A percentile compares a stretch with the other conserved stretches of the same genome.
phyloP scores from a whole-genome alignment of 2,329 filamentous ascomycete species.

The Cercospora sojina region DNA sequence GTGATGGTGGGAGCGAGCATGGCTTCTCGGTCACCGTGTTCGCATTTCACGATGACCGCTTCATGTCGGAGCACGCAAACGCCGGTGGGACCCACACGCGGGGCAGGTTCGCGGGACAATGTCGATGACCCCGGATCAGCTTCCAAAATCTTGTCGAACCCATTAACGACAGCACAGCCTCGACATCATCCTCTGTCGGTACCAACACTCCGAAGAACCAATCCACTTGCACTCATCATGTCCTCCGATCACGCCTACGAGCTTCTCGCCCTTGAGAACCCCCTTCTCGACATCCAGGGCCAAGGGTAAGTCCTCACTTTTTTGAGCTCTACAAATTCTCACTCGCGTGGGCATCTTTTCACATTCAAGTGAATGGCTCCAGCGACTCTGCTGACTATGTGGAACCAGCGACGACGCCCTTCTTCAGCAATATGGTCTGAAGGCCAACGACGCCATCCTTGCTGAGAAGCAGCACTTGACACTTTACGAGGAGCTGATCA shows the following conservation, averaged over 20 bases:
- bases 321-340: neutral
- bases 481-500: constrained; percentile 90
- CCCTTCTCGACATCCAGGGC: constrained; percentile 95
- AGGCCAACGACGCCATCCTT: constrained; percentile 96
- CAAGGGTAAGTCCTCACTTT: constrained; percentile 52
- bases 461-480: constrained; percentile 86
- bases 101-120: constrained; percentile 2
- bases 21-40: neutral
- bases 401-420: constrained; percentile 70
- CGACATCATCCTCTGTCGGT: neutral
- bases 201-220: neutral
- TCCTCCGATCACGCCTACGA: constrained; percentile 63
- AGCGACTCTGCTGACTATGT: neutral
- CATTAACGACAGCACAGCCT: neutral
- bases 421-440: constrained; percentile 88
- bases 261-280: constrained; percentile 94
- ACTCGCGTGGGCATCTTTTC: neutral
- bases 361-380: neutral
- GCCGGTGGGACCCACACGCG: neutral
- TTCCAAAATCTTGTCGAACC: constrained; percentile 3
- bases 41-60: neutral
- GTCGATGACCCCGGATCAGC: neutral
- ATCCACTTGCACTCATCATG: neutral
- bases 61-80: neutral
- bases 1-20: neutral